These are phyloP conservation scores for Jimgerdemannia flammicorona DNA, from an alignment of 192 early-diverging fungal genomes.

Conservation along the genomic window DNA sequence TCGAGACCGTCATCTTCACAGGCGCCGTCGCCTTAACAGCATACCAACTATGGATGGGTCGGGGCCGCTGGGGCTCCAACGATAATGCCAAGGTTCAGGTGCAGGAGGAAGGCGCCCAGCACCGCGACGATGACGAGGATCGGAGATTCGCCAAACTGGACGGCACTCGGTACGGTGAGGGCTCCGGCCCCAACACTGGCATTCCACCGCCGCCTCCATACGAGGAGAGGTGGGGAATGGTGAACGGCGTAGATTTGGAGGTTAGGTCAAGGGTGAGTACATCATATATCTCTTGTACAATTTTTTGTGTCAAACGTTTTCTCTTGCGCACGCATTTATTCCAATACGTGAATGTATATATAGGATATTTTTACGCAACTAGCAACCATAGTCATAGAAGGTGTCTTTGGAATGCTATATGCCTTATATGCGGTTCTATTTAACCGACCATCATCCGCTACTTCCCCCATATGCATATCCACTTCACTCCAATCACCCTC, in stretches of 20 bases:
- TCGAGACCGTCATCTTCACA: conserved; percentile 38
- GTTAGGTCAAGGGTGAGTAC: neutral
- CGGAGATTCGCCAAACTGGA: neutral
- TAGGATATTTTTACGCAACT: neutral
- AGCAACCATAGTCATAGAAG: neutral
- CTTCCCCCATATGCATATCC: neutral
- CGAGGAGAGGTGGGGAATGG: neutral
- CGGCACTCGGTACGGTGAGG: neutral
- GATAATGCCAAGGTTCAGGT: neutral
- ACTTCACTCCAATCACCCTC: neutral
- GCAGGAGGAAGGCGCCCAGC: conserved; percentile 16
- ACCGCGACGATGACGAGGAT: conserved; percentile 13
- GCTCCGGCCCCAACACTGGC: neutral
- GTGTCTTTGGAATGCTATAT: neutral
- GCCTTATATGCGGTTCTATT: neutral
- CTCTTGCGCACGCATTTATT: neutral
- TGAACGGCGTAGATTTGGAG: neutral
- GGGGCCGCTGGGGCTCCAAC: conserved; percentile 17
- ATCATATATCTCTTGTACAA: neutral
- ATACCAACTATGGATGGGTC: conserved; percentile 30
- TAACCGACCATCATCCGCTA: neutral
- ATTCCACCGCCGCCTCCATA: neutral
- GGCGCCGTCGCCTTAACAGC: conserved; percentile 34
- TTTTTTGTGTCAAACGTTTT: neutral
- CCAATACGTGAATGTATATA: neutral